These are phyloP conservation scores for Hemileccinum hortonii DNA, from an alignment of 1,284 basidiomycete species.

Conservation along the genomic window DNA sequence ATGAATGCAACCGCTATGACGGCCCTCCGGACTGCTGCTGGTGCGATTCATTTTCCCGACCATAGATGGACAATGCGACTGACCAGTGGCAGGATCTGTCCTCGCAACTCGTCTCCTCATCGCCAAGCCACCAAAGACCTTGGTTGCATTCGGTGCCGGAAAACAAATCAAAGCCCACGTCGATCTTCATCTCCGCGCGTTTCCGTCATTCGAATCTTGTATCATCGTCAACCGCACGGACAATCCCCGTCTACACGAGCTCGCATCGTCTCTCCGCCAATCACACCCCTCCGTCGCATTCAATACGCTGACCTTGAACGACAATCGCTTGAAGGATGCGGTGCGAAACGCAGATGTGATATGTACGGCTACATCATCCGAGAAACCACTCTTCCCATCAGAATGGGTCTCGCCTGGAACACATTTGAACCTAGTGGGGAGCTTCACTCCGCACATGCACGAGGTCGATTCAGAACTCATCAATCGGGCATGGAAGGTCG, in stretches of 20 bases:
- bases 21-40: slow-evolving; percentile 77
- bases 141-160: slow-evolving; percentile 79
- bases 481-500: slow-evolving; percentile 46
- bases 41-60: slow-evolving; percentile 38
- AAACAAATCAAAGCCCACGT: slow-evolving; percentile 67
- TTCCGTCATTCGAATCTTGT: slow-evolving; percentile 53
- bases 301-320: slow-evolving; percentile 16
- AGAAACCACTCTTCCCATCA: slow-evolving; percentile 66
- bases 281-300: slow-evolving; percentile 44
- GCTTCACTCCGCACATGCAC: slow-evolving; percentile 78
- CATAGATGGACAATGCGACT: neutral
- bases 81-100: slow-evolving; percentile 60
- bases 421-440: slow-evolving; percentile 79
- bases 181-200: slow-evolving; percentile 58
- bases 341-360: slow-evolving; percentile 54
- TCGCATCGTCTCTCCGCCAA: slow-evolving; percentile 42
- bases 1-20: slow-evolving; percentile 78
- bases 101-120: slow-evolving; percentile 61
- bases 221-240: slow-evolving; percentile 64
- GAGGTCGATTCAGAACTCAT: slow-evolving; percentile 69
- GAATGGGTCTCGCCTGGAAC: slow-evolving; percentile 59
- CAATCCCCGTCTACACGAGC: slow-evolving; percentile 49
- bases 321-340: slow-evolving; percentile 16
- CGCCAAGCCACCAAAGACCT: slow-evolving; percentile 39
- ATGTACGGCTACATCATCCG: slow-evolving; percentile 78